phyloP scores from a whole-genome alignment of 345 rosid genomes.

The Syzygium grande region DNA sequence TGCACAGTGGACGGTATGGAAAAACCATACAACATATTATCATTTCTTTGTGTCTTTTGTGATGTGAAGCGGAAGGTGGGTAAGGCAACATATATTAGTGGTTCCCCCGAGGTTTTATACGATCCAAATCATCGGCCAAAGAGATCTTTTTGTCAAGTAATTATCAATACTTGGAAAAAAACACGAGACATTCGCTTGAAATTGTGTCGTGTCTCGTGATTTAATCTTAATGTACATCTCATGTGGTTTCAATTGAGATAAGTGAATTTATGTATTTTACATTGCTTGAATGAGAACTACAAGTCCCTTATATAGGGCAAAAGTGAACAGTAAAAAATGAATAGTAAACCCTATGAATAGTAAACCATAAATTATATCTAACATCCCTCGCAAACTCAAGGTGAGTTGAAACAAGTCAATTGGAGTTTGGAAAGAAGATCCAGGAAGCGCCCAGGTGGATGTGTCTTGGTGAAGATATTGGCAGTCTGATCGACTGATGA shows the following conservation, averaged over 20 bases:
- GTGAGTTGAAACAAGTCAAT: no score
- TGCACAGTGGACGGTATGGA: accelerated
- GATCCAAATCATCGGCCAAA: accelerated
- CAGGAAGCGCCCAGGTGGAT: no score
- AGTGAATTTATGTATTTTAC: no score
- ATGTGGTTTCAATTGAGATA: background rate
- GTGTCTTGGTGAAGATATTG: no score
- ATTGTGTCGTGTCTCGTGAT: background rate
- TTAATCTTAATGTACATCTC: background rate
- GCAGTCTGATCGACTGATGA: no score
- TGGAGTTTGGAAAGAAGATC: no score
- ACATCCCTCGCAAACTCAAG: no score
- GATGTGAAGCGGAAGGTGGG: background rate
- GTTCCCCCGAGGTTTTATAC: background rate
- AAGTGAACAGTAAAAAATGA: no score
- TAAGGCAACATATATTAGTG: background rate
- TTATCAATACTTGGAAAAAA: background rate
- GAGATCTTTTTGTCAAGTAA: background rate
- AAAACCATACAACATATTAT: accelerated
- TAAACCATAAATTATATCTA: no score
- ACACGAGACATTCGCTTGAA: background rate
- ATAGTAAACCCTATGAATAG: no score
- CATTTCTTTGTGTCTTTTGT: background rate
- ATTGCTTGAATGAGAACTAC: no score
- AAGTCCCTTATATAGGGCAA: no score